Conservation (phyloP, 768 basidiomycete species). For the Saitozyma podzolica region DNA sequence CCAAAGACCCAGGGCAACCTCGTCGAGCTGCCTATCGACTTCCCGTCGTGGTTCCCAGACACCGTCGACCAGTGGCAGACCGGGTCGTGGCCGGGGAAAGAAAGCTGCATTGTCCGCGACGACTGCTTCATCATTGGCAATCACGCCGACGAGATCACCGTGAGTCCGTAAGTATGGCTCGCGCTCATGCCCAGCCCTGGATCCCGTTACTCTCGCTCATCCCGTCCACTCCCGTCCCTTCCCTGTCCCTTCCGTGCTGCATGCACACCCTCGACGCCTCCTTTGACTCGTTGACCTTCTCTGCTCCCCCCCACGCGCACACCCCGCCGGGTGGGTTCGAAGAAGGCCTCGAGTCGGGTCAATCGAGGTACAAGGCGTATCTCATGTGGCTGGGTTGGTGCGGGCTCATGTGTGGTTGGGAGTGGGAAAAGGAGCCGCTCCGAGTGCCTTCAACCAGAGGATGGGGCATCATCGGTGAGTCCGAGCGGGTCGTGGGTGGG, state of each 20-base stretch:
- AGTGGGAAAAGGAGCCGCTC: conserved; percentile 78
- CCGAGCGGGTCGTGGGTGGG: neutral
- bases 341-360: conserved; percentile 56
- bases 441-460: conserved; percentile 91
- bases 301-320: conserved; percentile 40
- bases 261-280: conserved; percentile 61
- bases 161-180: conserved; percentile 14
- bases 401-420: conserved; percentile 76
- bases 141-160: conserved; percentile 91
- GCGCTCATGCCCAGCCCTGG: conserved; percentile 64
- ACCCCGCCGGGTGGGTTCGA: conserved; percentile 48
- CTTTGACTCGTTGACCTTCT: conserved; percentile 59
- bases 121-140: conserved; percentile 84
- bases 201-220: conserved; percentile 72
- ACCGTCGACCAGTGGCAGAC: conserved; percentile 42
- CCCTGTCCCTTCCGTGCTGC: conserved; percentile 77
- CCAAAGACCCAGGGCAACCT: conserved; percentile 63
- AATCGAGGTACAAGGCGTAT: conserved; percentile 73
- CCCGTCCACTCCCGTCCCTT: conserved; percentile 38
- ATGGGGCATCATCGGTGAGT: conserved; percentile 84
- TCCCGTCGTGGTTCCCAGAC: conserved; percentile 53
- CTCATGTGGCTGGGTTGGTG: conserved; percentile 80
- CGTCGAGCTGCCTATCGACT: conserved; percentile 71
- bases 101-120: conserved; percentile 51
- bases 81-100: conserved; percentile 31